phyloP scores from a whole-genome alignment of 345 rosid genomes.

The Populus deltoides region DNA sequence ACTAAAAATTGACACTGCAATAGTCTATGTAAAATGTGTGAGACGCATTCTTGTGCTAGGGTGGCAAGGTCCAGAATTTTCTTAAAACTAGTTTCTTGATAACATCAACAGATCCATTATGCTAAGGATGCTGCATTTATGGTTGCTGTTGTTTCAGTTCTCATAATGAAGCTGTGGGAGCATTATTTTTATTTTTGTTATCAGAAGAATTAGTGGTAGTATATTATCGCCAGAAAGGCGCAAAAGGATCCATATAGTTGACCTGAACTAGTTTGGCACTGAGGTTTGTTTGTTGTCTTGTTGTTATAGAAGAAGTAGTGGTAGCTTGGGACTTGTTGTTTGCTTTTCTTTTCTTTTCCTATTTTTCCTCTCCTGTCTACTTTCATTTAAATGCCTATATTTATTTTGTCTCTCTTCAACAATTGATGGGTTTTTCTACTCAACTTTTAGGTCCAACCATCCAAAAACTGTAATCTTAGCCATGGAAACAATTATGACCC shows the following conservation, averaged over 20 bases:
- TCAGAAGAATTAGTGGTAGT: not conserved
- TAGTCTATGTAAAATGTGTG: not conserved
- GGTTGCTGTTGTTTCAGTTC: not conserved
- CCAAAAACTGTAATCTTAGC: slow-evolving; percentile 46
- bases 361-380: not conserved
- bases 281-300: not conserved
- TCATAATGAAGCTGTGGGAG: not conserved
- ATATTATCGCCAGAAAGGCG: not conserved
- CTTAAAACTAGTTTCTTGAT: not conserved
- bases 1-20: not conserved
- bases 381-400: not conserved
- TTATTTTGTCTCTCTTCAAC: not conserved
- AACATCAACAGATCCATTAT: not conserved
- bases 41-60: not conserved
- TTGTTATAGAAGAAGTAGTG: not conserved
- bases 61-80: not conserved
- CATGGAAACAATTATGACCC: slow-evolving; percentile 73
- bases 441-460: slow-evolving; percentile 46
- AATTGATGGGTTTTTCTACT: slow-evolving; percentile 22
- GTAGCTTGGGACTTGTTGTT: not conserved
- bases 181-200: not conserved
- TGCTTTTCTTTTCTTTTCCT: not conserved
- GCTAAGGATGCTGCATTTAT: not conserved
- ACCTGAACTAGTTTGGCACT: not conserved
- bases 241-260: not conserved